Evolutionary conservation across 345 rosid species (phyloP).

Genomic region (Conringia planisiliqua): DNA sequence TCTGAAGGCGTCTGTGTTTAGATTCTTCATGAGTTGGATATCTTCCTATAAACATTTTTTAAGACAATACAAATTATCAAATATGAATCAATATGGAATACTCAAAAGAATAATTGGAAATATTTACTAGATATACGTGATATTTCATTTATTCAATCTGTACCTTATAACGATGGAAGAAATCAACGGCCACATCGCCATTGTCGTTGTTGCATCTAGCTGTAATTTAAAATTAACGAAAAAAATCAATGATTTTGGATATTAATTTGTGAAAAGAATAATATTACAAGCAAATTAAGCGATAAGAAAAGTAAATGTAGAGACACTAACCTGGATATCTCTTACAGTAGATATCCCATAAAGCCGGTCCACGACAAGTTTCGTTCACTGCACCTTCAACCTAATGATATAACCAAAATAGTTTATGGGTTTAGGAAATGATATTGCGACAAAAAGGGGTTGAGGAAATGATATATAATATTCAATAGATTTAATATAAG

Average conservation of each 20-base stretch:
- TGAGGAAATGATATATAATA: no score
- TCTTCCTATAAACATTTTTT: constrained; percentile 38
- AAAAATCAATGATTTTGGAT: neutral
- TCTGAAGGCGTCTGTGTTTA: constrained; percentile 46
- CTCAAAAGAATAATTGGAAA: neutral
- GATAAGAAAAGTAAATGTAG: neutral
- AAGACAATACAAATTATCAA: neutral
- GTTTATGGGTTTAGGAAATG: neutral
- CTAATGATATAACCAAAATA: constrained; percentile 1
- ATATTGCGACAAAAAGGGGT: no score
- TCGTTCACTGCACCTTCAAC: constrained; percentile 26
- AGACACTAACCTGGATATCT: constrained; percentile 3
- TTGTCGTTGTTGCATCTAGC: constrained; percentile 6
- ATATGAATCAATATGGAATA: neutral
- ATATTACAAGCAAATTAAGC: neutral
- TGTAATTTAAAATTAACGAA: neutral
- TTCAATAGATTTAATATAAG: no score
- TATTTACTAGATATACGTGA: neutral
- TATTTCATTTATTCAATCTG: neutral
- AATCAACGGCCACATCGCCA: constrained; percentile 40
- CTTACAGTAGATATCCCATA: constrained; percentile 38
- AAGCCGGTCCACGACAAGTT: constrained; percentile 32
- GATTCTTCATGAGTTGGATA: constrained; percentile 32
- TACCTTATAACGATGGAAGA: constrained; percentile 45
- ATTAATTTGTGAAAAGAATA: neutral